Evolutionary conservation across 169 alveolate species (phyloP).

Genomic region (Eimeria tenella): DNA sequence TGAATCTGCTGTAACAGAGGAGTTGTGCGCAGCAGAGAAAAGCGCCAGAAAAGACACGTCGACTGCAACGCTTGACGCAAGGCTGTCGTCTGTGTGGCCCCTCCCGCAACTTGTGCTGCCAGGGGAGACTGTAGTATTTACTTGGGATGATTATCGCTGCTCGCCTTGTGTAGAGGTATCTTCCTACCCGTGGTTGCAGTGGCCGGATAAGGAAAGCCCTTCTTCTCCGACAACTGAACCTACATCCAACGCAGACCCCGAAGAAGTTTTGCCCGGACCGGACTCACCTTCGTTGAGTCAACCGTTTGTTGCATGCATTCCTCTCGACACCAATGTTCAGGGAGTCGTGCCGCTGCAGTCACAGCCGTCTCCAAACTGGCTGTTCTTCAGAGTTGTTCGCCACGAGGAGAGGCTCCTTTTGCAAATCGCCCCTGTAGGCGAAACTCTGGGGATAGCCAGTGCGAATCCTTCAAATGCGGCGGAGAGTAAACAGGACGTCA

Average conservation of each 20-base stretch:
- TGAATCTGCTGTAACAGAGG: conserved; percentile 31
- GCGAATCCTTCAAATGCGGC: background rate
- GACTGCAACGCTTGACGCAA: conserved; percentile 23
- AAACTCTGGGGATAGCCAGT: background rate
- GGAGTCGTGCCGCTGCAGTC: conserved; percentile 54
- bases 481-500: background rate
- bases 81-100: conserved; percentile 30
- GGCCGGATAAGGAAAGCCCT: background rate
- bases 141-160: conserved; percentile 77
- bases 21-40: conserved; percentile 5
- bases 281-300: background rate
- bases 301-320: conserved; percentile 67
- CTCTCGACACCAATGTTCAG: conserved; percentile 24
- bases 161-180: conserved; percentile 61
- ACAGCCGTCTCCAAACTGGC: conserved; percentile 41
- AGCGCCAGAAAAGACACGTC: background rate
- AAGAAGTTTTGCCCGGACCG: background rate
- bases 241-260: background rate
- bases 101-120: conserved; percentile 74
- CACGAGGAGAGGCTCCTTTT: conserved; percentile 33
- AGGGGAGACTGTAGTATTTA: conserved; percentile 66
- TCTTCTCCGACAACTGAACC: background rate
- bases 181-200: conserved; percentile 53
- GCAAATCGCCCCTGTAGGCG: conserved; percentile 58
- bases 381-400: conserved; percentile 41